Base-by-base conservation (phyloP, 78 protist species). In the Dictyostelium intermedium region DNA sequence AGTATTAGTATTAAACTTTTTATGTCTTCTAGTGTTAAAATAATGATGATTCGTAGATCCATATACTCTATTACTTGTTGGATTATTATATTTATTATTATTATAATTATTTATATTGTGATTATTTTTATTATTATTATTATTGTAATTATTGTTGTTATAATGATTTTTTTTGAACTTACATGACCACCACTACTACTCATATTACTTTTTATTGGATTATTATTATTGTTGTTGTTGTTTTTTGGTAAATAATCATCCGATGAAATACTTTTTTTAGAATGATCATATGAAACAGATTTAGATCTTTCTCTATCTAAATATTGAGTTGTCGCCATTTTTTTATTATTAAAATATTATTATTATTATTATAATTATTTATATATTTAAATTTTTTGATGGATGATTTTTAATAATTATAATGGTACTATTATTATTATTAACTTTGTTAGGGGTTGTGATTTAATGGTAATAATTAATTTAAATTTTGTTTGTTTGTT, bases 291-390 rank as follows among this genome's bases (percentile, higher is more conserved):
- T 23, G 82, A 77, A 41, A 77, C 25, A 8, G 82, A 77, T 41
- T 77, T 77, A 11, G 60, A 41, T 77, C 82, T 77, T 77, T 77
- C 82, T 77, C 56, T 77, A 32, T 77, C 63, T n/a, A 77, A n/a
- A 77, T 34, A 66, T 66, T 66, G 74, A 11, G 74, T 66, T 25
- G 74, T 77, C n/a, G 82, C 41, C 79, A 72, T 72, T 72, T 27
- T 72, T 13, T 69, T 69, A 11, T 69, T 70, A 30, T 39, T 53
- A 53, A 53, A 53, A 53, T 7, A 16, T 53, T 53, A 7, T 63
- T n/a, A 63, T 66, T 23, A 66, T 27, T 66, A 66, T 61, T 61
- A 2, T 61, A 9, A 61, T 61, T 61, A n/a, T n/a, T 61, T n/a
- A 61, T 23, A 61, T 25, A 25, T 23, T 16, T 50, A 16, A 39